These are phyloP conservation scores for Adansonia rubrostipa DNA, from an alignment of 441 rosid genomes.

Conservation along the genomic window DNA sequence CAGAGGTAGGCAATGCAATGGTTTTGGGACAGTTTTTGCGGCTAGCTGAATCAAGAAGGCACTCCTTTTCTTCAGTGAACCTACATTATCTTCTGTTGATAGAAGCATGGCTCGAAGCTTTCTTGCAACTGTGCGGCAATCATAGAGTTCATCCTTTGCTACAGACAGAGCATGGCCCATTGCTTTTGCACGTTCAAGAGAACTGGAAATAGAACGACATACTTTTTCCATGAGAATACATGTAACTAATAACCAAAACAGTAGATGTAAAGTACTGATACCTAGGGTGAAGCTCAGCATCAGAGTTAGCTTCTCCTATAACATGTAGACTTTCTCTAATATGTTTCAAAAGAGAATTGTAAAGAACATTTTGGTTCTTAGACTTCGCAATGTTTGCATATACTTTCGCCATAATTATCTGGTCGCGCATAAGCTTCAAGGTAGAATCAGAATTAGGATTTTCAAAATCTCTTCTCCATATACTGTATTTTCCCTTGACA, in stretches of 20 bases:
- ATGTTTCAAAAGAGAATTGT: slow-evolving; percentile 59
- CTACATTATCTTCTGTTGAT: slow-evolving; percentile 64
- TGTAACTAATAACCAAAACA: slow-evolving; percentile 12
- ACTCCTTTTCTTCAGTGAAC: slow-evolving; percentile 72
- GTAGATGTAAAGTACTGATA: slow-evolving; percentile 36
- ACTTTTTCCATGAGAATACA: neutral
- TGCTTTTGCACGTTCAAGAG: slow-evolving; percentile 80
- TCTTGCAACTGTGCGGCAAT: slow-evolving; percentile 69
- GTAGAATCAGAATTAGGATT: slow-evolving; percentile 78
- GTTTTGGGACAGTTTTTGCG: slow-evolving; percentile 84
- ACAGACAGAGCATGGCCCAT: slow-evolving; percentile 84
- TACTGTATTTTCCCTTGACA: slow-evolving; percentile 73
- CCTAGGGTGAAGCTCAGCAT: slow-evolving; percentile 83
- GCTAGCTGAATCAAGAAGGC: slow-evolving; percentile 92
- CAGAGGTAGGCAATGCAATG: slow-evolving; percentile 87
- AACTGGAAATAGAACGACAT: slow-evolving; percentile 45
- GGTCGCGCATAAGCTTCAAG: slow-evolving; percentile 92
- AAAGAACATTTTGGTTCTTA: slow-evolving; percentile 57
- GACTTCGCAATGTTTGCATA: slow-evolving; percentile 87
- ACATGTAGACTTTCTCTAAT: slow-evolving; percentile 62
- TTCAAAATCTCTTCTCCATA: slow-evolving; percentile 90
- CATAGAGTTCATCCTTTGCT: slow-evolving; percentile 76
- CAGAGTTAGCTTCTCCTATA: slow-evolving; percentile 75
- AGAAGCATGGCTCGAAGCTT: slow-evolving; percentile 87
- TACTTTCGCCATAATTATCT: slow-evolving; percentile 89